phyloP scores from a whole-genome alignment of 495 filamentous ascomycete genomes.

The Neurospora terricola region DNA sequence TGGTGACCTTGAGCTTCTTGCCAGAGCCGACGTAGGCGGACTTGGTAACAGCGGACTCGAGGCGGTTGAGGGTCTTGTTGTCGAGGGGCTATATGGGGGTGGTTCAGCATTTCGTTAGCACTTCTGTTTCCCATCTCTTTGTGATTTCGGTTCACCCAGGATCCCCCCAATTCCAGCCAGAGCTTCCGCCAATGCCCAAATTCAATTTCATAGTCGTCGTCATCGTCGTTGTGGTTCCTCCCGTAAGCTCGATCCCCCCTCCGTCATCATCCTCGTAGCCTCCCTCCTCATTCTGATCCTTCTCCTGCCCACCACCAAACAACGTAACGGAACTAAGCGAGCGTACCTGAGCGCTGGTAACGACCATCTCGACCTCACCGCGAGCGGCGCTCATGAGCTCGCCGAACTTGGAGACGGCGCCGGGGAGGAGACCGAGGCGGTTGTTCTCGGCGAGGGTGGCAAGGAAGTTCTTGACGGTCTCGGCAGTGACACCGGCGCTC shows the following conservation, averaged over 20 bases:
- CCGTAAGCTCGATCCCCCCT: not conserved
- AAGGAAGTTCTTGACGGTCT: conserved; percentile 91
- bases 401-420: conserved; percentile 78
- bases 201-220: not conserved
- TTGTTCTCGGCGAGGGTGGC: conserved; percentile 89
- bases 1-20: conserved; percentile 94
- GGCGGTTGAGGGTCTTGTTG: conserved; percentile 66
- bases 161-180: not conserved
- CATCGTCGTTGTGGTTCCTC: not conserved
- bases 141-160: not conserved
- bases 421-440: conserved; percentile 70
- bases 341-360: conserved; percentile 82
- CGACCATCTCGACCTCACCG: conserved; percentile 84
- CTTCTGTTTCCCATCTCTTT: not conserved
- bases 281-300: not conserved
- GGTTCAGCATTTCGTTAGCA: not conserved
- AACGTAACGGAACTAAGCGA: not conserved
- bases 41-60: conserved; percentile 83
- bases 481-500: conserved; percentile 56
- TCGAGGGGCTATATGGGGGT: conserved; percentile 61
- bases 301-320: not conserved
- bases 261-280: not conserved
- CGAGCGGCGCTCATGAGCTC: conserved; percentile 78
- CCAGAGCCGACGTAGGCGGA: conserved; percentile 79
- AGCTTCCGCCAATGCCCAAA: not conserved